phyloP scores from a whole-genome alignment of 495 filamentous ascomycete species.

The Annulohypoxylon maeteangense region DNA sequence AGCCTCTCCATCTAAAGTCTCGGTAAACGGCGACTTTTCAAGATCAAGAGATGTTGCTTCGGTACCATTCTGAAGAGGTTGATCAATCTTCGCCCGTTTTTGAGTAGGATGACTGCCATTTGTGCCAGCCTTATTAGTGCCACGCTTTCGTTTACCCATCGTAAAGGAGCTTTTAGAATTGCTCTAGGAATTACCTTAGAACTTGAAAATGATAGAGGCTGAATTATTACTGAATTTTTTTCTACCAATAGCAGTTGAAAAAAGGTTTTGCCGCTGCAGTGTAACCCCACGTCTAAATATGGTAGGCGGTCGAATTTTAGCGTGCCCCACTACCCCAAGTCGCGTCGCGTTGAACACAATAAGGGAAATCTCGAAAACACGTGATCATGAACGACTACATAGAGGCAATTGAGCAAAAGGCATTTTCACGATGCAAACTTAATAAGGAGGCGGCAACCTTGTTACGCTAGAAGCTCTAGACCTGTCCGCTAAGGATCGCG shows the following conservation, averaged over 20 bases:
- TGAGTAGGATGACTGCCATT: slow-evolving; percentile 50
- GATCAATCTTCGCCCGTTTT: slow-evolving; percentile 56
- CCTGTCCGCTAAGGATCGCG: not conserved
- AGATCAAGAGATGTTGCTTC: slow-evolving; percentile 47
- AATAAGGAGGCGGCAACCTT: not conserved
- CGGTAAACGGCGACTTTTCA: slow-evolving; percentile 57
- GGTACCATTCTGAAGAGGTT: slow-evolving; percentile 38
- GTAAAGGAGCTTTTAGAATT: not conserved
- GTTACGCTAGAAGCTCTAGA: not conserved
- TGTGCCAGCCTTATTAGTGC: slow-evolving; percentile 46
- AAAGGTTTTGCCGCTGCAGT: not conserved
- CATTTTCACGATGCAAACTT: not conserved
- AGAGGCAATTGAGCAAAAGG: not conserved
- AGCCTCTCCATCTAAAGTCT: slow-evolving; percentile 54
- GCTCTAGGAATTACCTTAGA: not conserved
- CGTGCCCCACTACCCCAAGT: not conserved
- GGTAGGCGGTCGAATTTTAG: slow-evolving; percentile 29
- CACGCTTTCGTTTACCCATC: slow-evolving; percentile 60
- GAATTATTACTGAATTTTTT: too few species aligned
- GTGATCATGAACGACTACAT: not conserved
- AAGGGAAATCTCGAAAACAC: not conserved
- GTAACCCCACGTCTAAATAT: not conserved
- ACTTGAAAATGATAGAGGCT: too few species aligned
- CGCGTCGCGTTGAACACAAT: not conserved
- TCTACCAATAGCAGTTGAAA: too few species aligned